These are phyloP conservation scores for Zygosaccharomyces pseudobailii DNA, from an alignment of 1,139 yeast genomes.

Conservation along the genomic window DNA sequence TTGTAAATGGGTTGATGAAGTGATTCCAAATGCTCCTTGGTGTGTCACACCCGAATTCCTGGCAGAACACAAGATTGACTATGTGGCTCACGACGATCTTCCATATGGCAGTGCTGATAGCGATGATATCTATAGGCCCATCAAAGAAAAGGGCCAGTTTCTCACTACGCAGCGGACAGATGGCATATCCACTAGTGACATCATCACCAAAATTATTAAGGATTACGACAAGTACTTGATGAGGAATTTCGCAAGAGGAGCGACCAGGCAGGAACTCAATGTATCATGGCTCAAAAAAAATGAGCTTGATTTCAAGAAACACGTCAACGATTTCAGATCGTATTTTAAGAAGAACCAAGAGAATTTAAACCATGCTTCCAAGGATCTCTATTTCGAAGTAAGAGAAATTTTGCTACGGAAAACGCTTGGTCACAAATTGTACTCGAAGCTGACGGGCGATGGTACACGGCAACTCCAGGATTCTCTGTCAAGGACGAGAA, in stretches of 20 bases:
- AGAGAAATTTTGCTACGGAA: constrained; percentile 62
- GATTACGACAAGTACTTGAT: constrained; percentile 94
- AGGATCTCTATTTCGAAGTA: constrained; percentile 78
- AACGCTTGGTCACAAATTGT: constrained; percentile 36
- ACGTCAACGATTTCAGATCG: constrained; percentile 77
- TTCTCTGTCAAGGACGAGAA: constrained; percentile 12
- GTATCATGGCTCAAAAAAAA: constrained; percentile 97
- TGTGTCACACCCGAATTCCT: constrained; percentile 80
- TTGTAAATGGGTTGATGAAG: constrained; percentile 97
- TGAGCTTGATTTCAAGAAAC: constrained; percentile 89
- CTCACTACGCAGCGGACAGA: constrained; percentile 94
- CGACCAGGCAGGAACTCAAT: constrained; percentile 90
- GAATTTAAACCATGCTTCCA: constrained; percentile 67
- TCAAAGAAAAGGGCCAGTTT: constrained; percentile 85
- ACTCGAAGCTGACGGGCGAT: constrained; percentile 30
- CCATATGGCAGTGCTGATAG: constrained; percentile 86
- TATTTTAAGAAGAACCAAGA: constrained; percentile 74
- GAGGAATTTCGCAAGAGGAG: constrained; percentile 97
- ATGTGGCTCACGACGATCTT: constrained; percentile 95
- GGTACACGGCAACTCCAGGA: constrained; percentile 19
- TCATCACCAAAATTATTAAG: constrained; percentile 87
- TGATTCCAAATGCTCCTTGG: constrained; percentile 94
- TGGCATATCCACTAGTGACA: constrained; percentile 93
- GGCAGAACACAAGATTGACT: constrained; percentile 75
- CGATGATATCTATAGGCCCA: constrained; percentile 89